A percentile compares a stretch with the other conserved stretches of the same genome.
Conservation (phyloP, 2,329 filamentous ascomycete genomes). For the Passalora sequoiae region DNA sequence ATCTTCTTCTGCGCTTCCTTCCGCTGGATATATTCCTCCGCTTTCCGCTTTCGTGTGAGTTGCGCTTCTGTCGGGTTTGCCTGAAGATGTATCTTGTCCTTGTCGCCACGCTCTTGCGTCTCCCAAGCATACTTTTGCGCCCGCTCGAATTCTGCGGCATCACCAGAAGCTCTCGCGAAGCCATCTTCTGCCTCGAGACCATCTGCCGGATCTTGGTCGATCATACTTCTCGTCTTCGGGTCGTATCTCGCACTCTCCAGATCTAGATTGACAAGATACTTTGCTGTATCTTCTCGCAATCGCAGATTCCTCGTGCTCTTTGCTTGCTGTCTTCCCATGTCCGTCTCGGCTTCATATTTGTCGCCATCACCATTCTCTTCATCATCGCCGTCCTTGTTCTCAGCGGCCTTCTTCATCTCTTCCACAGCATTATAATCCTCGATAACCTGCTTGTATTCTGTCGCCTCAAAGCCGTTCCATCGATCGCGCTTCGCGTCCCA, state of each 20-base stretch:
- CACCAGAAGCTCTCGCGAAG: conserved; percentile 80
- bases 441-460: conserved; percentile 80
- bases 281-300: conserved; percentile 92
- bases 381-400: conserved; percentile 35
- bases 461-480: conserved; percentile 95
- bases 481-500: conserved; percentile 98
- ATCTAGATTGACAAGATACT: conserved; percentile 91
- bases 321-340: conserved; percentile 91
- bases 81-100: conserved; percentile 81
- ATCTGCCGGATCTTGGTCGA: conserved; percentile 57
- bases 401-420: conserved; percentile 53
- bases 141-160: conserved; percentile 85
- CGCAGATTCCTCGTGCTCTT: conserved; percentile 86
- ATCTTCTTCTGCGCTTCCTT: conserved; percentile 63
- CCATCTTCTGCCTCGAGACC: conserved; percentile 87
- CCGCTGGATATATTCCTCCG: conserved; percentile 65
- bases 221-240: conserved; percentile 84
- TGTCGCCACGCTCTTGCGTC: conserved; percentile 73
- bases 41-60: conserved; percentile 72
- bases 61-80: conserved; percentile 95
- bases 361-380: conserved; percentile 52
- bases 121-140: conserved; percentile 94
- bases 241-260: conserved; percentile 96
- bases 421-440: conserved; percentile 86
- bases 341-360: conserved; percentile 85